Evolutionary conservation across 352 stramenopile species (phyloP).

Genomic region (Blastocystis sp.): DNA sequence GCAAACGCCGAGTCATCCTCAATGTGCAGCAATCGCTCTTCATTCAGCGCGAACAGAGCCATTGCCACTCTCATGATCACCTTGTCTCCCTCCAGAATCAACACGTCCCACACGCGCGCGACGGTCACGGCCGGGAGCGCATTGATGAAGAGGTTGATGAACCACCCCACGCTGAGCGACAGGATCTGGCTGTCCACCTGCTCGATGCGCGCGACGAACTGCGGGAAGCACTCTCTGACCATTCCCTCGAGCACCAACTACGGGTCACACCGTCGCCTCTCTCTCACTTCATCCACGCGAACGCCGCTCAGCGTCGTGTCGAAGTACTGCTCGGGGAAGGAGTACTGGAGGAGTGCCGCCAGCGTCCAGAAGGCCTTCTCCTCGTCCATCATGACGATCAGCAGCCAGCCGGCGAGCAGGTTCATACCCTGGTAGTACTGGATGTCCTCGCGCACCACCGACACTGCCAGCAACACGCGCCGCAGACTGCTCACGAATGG

Average conservation of each 20-base stretch:
- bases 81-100: constrained; percentile 62
- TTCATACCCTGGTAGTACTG: constrained; percentile 58
- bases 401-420: constrained; percentile 20
- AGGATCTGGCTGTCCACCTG: not conserved
- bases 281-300: constrained; percentile 7
- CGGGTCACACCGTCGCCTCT: not conserved
- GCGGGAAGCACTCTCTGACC: not conserved
- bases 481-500: not conserved
- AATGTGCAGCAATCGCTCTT: constrained; percentile 21
- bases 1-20: constrained; percentile 24
- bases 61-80: constrained; percentile 10
- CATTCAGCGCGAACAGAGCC: constrained; percentile 19
- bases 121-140: constrained; percentile 1
- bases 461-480: constrained; percentile 11
- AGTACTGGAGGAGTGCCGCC: constrained; percentile 19
- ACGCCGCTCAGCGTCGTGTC: constrained; percentile 19
- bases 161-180: constrained; percentile 12
- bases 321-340: constrained; percentile 38
- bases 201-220: constrained; percentile 1
- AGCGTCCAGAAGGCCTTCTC: constrained; percentile 58
- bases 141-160: constrained; percentile 46
- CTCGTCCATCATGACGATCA: constrained; percentile 44
- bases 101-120: constrained; percentile 53
- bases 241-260: constrained; percentile 35
- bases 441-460: constrained; percentile 38